Evolutionary conservation across 169 alveolate genomes (phyloP).

Genomic region (Plasmodium vinckei): DNA sequence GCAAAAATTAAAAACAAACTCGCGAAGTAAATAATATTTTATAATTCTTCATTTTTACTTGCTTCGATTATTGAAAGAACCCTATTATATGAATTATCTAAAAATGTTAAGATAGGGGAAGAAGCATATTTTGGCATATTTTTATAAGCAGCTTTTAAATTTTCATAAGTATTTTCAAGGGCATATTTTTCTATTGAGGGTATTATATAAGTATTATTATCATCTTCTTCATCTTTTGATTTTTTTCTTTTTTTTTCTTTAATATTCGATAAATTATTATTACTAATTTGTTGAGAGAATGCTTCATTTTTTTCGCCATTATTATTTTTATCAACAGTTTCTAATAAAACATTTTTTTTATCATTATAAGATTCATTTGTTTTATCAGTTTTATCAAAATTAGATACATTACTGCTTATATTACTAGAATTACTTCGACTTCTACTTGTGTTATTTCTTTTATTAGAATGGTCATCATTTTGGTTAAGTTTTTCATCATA

Average conservation of each 20-base stretch:
- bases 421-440: background rate
- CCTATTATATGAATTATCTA: conserved; percentile 66
- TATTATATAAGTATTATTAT: conserved; percentile 11
- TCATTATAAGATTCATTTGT: no score
- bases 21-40: background rate
- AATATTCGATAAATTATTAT: background rate
- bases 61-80: conserved; percentile 48
- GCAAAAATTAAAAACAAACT: background rate
- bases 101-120: conserved; percentile 56
- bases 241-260: background rate
- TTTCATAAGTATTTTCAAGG: conserved; percentile 51
- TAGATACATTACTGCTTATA: background rate
- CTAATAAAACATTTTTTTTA: background rate
- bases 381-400: background rate
- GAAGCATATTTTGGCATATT: conserved; percentile 70
- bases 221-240: conserved; percentile 14
- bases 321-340: background rate
- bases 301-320: background rate
- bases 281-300: background rate
- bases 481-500: conserved; percentile 8
- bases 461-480: background rate
- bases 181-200: conserved; percentile 54
- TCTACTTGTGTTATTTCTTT: background rate
- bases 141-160: conserved; percentile 25
- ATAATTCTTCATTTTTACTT: conserved; percentile 31